Base-by-base conservation (phyloP, 2,329 filamentous ascomycete species). In the Exophiala bonariae region DNA sequence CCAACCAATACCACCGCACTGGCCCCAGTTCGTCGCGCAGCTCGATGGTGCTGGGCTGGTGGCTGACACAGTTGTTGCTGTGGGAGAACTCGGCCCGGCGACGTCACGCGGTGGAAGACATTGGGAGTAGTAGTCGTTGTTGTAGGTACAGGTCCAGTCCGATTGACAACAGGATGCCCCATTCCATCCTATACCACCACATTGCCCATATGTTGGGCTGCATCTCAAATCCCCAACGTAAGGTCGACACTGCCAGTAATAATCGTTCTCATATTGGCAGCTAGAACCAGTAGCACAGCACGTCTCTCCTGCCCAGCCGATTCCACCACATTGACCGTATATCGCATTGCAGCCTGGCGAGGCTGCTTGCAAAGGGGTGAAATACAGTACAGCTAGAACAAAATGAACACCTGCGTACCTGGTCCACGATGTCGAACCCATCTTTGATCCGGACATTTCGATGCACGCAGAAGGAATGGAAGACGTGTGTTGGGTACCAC, bases 81-180 rank as follows among this genome's bases (percentile, higher is more conserved):
- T 39, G 16, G 17, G 13, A 42, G 44, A 41, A 20, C 16, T 42
- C 14, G 31, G 44, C 2, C 20, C 3, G 5, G 39, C 20, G 7
- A 26, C 34, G 18, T 33, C 38, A 2, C 31, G 16, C 11, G 40
- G 37, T 20, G 46, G 33, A 1, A 39, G 35, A 59, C 74, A 76
- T 65, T 77, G 74, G 20, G 58, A 69, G 64, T 76, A 77, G 59
- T 69, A 77, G 6, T 64, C 59, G 63, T 76, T 76, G 45, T 57
- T 58, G 18, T 59, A 56, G 26, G 61, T 61, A 62, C 74, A 77
- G 6, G 61, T 62, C 18, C 50, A 52, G 22, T 73, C 73, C 20
- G 61, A 47, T 4, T 62, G 66, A 44, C 73, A 77, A 10, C 50
- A 43, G 3, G 65, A 71, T 4, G 68, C 38, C 14, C 73, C 74